Percentiles rank a stretch among this genome's conserved stretches.
These are phyloP conservation scores for Geotrichum candidum DNA, from an alignment of 1,139 yeast genomes.

Conservation along the genomic window DNA sequence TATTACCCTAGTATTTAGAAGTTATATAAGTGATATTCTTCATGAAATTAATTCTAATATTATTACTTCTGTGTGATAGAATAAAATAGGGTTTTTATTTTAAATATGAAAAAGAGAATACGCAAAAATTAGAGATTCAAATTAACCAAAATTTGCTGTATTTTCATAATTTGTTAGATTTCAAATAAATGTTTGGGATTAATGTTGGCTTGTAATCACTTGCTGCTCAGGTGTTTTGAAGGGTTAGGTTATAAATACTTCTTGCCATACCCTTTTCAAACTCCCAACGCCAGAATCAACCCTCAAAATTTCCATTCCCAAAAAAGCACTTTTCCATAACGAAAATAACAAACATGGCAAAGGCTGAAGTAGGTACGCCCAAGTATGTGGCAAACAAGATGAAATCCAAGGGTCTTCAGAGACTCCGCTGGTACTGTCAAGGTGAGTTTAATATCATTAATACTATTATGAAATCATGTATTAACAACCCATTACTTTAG, in stretches of 20 bases:
- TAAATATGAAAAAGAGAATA: too few relatives aligned
- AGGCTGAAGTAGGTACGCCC: slow-evolving; percentile 77
- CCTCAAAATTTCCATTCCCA: not conserved
- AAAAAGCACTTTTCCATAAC: not conserved
- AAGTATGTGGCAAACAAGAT: slow-evolving; percentile 70
- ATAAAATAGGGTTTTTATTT: too few relatives aligned
- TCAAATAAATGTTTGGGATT: too few relatives aligned
- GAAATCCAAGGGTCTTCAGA: slow-evolving; percentile 80
- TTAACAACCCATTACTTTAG: slow-evolving; percentile 20
- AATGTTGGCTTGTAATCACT: not conserved
- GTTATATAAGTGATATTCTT: too few relatives aligned
- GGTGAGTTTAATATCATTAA: not conserved
- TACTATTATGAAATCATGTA: not conserved
- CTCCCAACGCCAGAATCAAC: not conserved
- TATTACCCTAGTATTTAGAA: too few relatives aligned
- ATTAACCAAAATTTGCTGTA: not conserved
- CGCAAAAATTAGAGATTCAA: not conserved
- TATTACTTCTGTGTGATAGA: too few relatives aligned
- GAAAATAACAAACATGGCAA: slow-evolving; percentile 39
- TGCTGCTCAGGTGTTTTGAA: not conserved
- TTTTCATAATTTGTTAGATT: not conserved
- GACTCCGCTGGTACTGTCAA: slow-evolving; percentile 84
- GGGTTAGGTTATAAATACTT: not conserved
- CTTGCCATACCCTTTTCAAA: not conserved
- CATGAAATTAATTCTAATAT: too few relatives aligned